Evolutionary conservation across 2,329 filamentous ascomycete genomes (phyloP).

Genomic region (Aquanectria penicillioides): DNA sequence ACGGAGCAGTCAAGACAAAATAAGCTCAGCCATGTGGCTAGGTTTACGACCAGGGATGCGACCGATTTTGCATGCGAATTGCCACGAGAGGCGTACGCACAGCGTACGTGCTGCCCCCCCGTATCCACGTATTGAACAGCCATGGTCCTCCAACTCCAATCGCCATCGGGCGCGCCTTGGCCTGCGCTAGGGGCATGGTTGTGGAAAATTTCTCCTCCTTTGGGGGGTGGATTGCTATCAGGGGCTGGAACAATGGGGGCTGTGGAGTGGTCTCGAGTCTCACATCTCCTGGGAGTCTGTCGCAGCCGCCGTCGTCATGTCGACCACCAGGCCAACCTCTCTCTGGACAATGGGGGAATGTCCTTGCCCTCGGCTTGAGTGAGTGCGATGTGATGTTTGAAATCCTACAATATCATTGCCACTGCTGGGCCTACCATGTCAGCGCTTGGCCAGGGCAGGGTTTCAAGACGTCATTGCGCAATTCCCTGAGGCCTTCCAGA

Average conservation of each 20-base stretch:
- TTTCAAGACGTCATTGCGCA: not conserved
- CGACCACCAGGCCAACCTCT: conserved; percentile 1
- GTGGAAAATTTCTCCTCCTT: no score
- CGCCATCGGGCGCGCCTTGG: no score
- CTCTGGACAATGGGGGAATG: no score
- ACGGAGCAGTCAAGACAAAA: conserved; percentile 18
- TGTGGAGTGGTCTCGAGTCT: not conserved
- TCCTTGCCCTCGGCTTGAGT: not conserved
- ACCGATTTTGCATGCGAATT: conserved; percentile 21
- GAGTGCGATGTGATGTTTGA: not conserved
- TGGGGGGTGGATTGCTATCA: conserved; percentile 9
- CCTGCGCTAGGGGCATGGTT: no score
- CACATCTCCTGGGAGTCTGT: not conserved
- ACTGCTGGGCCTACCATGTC: not conserved
- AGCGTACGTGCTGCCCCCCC: not conserved
- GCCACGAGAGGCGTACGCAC: not conserved
- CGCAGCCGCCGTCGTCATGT: conserved; percentile 16
- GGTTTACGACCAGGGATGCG: not conserved
- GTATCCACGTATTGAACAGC: not conserved
- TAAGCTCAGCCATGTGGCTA: conserved; percentile 24
- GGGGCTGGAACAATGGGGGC: conserved; percentile 1
- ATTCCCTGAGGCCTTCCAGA: conserved; percentile 10
- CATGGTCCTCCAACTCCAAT: not conserved
- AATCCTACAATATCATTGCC: conserved; percentile 3
- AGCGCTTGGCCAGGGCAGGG: not conserved